A percentile compares a stretch with the other conserved stretches of the same genome.
phyloP scores from a whole-genome alignment of 2,329 filamentous ascomycete genomes.

The Furcasterigmium furcatum region DNA sequence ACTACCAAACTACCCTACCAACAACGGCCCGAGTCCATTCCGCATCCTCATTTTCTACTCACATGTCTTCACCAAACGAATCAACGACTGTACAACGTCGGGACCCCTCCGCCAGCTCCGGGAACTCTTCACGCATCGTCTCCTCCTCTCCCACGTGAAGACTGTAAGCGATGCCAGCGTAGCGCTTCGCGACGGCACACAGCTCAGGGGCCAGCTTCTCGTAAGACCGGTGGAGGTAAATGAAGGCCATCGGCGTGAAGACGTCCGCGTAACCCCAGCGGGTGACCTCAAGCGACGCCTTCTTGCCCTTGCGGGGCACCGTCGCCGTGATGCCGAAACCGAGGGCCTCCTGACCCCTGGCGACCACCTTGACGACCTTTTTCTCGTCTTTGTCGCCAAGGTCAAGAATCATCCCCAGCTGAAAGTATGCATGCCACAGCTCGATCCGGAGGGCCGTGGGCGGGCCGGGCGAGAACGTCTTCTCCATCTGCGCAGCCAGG shows the following conservation, averaged over 20 bases:
- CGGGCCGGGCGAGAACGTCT: slow-evolving; percentile 14
- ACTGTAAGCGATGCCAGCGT: slow-evolving; percentile 16
- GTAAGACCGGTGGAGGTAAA: slow-evolving; percentile 13
- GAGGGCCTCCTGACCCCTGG: slow-evolving; percentile 20
- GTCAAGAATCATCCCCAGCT: slow-evolving; percentile 9
- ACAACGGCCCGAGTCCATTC: no score
- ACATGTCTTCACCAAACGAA: no score
- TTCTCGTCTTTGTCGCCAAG: background rate
- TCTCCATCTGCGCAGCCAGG: slow-evolving; percentile 1
- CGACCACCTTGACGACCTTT: slow-evolving; percentile 13
- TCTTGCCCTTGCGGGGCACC: background rate
- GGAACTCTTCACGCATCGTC: background rate
- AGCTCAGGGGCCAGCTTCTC: slow-evolving; percentile 16
- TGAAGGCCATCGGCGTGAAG: slow-evolving; percentile 8
- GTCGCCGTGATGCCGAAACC: slow-evolving; percentile 18
- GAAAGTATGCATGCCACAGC: slow-evolving; percentile 16
- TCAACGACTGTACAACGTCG: no score
- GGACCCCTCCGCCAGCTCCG: background rate
- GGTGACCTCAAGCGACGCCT: slow-evolving; percentile 12
- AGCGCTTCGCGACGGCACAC: slow-evolving; percentile 11
- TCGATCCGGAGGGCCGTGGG: slow-evolving; percentile 10
- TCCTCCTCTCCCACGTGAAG: slow-evolving; percentile 20
- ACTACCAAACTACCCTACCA: no score
- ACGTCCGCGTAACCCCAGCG: slow-evolving; percentile 17
- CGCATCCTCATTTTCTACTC: no score